Percentiles rank a stretch among this genome's conserved stretches.
Evolutionary conservation across 352 stramenopile species (phyloP).

Genomic region (Phytophthora melonis): DNA sequence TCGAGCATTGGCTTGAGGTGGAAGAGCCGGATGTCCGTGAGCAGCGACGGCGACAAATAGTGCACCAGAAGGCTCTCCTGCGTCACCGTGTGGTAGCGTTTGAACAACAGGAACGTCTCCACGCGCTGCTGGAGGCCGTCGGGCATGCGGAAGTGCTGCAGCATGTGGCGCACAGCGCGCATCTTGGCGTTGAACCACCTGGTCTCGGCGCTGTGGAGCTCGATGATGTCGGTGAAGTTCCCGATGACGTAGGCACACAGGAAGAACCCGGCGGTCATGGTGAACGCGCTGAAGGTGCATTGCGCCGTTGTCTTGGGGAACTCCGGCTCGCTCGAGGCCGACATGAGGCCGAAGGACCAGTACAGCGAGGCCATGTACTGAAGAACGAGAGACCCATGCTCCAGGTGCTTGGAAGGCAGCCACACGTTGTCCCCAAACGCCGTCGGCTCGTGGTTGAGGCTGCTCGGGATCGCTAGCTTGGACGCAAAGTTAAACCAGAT

Average conservation of each 20-base stretch:
- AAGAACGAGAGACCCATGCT: slow-evolving; percentile 22
- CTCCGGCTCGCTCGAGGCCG: slow-evolving; percentile 58
- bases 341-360: slow-evolving; percentile 73
- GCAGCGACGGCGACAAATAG: slow-evolving; percentile 62
- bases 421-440: slow-evolving; percentile 44
- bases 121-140: slow-evolving; percentile 49
- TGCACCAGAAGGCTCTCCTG: slow-evolving; percentile 65
- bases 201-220: slow-evolving; percentile 64
- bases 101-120: slow-evolving; percentile 74
- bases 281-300: slow-evolving; percentile 60
- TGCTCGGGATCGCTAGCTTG: slow-evolving; percentile 32
- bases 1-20: slow-evolving; percentile 70
- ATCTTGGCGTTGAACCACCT: slow-evolving; percentile 66
- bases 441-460: neutral
- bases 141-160: slow-evolving; percentile 63
- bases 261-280: slow-evolving; percentile 74
- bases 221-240: slow-evolving; percentile 70
- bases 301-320: slow-evolving; percentile 60
- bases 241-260: slow-evolving; percentile 75
- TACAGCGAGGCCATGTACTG: slow-evolving; percentile 71
- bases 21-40: slow-evolving; percentile 72
- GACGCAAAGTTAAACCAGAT: slow-evolving; percentile 73
- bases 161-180: slow-evolving; percentile 55
- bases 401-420: slow-evolving; percentile 45
- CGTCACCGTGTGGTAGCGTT: slow-evolving; percentile 70